Base-by-base conservation (phyloP, 2,329 filamentous ascomycete genomes). In the Fusarium mangiferae region DNA sequence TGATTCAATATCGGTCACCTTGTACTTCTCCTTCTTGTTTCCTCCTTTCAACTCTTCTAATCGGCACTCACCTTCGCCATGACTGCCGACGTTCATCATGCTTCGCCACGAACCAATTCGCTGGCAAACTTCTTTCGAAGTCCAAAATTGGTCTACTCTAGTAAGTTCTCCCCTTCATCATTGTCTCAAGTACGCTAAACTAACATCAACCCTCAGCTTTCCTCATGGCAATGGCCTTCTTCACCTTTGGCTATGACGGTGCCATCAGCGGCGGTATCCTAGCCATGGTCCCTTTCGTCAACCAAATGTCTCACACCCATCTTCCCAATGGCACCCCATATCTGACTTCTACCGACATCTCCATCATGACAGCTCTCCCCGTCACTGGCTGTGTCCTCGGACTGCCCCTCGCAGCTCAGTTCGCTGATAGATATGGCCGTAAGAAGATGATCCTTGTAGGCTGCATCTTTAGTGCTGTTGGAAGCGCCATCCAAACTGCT, bases 391-490 rank as follows among this genome's bases (percentile, higher is more conserved):
- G 54, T 10, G 28, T 57, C 5, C 17, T 57, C 5, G 54, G 54
- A 20, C 22, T 57, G 8, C 54, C 54, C 1, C 6, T 57, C 4
- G 54, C 54, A 22, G 54, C 54, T 13, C 20, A 45, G 12, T 57
- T 26, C 3, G 54, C 54, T 11, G 54, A 57, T 5, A 45, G 8
- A 2, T 57, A 57, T 0, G 54, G 54, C 9, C 54, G 54, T 2
- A 57, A 57, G 39, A 57, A 57, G 13, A 57, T 57, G 39, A 57
- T 57, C 6, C n/a, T 57, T 8, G 54, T 45, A 17, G 54, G 54
- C 22, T 57, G 54, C n/a, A 11, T 57, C 17, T 57, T 57, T 15
- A 33, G 54, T 35, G 54, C 54, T 57, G 54, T 57, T 26, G 54
- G 54, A 22, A 35, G 54, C 2, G 54, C 54, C 3, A 45, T 57